Evolutionary conservation across 805 yeast genomes (phyloP).

Genomic region (Tetrapisispora phaffii): DNA sequence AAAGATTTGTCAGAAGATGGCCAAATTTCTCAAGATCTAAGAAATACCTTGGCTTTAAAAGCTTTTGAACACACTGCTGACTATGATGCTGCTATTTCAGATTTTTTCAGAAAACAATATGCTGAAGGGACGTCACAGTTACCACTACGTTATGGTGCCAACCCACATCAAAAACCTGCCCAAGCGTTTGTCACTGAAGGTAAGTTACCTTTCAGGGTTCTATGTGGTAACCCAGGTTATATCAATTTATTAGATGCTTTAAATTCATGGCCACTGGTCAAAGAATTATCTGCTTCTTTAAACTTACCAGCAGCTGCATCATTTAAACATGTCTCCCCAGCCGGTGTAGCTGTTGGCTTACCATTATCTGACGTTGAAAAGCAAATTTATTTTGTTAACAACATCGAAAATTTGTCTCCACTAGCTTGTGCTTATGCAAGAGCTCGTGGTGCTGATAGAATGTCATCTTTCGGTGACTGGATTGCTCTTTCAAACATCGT

Average conservation of each 20-base stretch:
- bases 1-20: constrained; percentile 64
- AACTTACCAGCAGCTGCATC: constrained; percentile 98
- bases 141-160: constrained; percentile 95
- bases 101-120: constrained; percentile 95
- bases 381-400: constrained; percentile 89
- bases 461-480: constrained; percentile 98
- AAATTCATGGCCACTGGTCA: constrained; percentile 97
- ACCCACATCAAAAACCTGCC: constrained; percentile 99
- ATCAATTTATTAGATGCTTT: constrained; percentile 92
- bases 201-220: constrained; percentile 84
- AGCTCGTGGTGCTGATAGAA: constrained; percentile 99
- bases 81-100: constrained; percentile 91
- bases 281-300: constrained; percentile 88
- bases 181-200: constrained; percentile 84
- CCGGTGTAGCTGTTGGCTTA: constrained; percentile 96
- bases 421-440: constrained; percentile 97
- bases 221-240: constrained; percentile 94
- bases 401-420: constrained; percentile 90
- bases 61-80: constrained; percentile 98
- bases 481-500: constrained; percentile 95
- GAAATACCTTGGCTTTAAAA: constrained; percentile 82
- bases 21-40: constrained; percentile 59
- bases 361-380: constrained; percentile 88
- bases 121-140: constrained; percentile 82
- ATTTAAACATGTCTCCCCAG: constrained; percentile 97